These are phyloP conservation scores for Phytomonas francai DNA, from an alignment of 208 protist genomes.

Conservation along the genomic window DNA sequence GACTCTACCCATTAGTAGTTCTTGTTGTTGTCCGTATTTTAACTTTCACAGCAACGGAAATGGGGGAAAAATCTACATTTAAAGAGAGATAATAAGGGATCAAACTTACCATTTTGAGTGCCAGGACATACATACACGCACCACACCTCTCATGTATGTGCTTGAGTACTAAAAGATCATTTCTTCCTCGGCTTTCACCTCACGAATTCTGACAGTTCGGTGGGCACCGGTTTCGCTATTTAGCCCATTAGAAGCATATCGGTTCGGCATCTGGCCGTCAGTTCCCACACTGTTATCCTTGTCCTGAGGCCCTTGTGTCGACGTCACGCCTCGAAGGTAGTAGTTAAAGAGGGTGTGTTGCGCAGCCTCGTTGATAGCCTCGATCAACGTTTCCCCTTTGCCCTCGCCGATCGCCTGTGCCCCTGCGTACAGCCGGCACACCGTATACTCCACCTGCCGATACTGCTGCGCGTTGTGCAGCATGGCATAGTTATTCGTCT, in stretches of 20 bases:
- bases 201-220: constrained; percentile 17
- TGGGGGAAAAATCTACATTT: too few relatives aligned
- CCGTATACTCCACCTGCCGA: constrained; percentile 75
- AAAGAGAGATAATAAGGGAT: not conserved
- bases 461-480: constrained; percentile 69
- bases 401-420: constrained; percentile 70
- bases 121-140: not conserved
- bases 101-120: not conserved
- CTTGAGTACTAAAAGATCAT: constrained; percentile 18
- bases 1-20: too few relatives aligned
- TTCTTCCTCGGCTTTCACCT: constrained; percentile 28
- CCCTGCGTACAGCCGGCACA: constrained; percentile 67
- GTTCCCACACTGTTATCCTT: not conserved
- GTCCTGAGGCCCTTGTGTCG: not conserved
- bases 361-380: constrained; percentile 72
- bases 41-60: too few relatives aligned
- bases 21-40: too few relatives aligned
- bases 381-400: constrained; percentile 80
- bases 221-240: not conserved
- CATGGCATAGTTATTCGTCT: constrained; percentile 79
- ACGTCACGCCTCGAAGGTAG: constrained; percentile 30
- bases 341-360: constrained; percentile 74
- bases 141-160: not conserved
- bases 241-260: not conserved
- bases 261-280: not conserved